Base-by-base conservation (phyloP, 139 green algal genomes). In the Zygnema cylindricum region DNA sequence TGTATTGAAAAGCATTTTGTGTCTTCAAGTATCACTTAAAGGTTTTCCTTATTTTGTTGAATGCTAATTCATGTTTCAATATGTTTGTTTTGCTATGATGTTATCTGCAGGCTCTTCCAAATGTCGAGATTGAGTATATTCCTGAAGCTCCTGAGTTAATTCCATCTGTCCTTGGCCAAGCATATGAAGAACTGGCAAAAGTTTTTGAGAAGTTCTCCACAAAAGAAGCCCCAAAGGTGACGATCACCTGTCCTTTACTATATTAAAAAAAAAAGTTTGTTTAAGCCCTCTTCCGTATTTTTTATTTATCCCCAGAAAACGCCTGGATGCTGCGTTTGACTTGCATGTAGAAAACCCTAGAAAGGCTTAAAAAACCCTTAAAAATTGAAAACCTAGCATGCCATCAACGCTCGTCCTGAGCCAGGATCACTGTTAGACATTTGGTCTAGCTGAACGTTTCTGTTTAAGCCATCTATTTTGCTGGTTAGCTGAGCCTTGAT, bases 131-230 rank as follows among this genome's bases (percentile, higher is more conserved):
- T 11, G 75, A 89, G 73, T 89, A 89, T 38, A 57, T 89, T n/a
- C 39, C 73, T 41, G 84, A 85, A 38, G 36, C 1, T 55, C 76
- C 0, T n/a, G 84, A 81, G 0, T 49, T 89, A 49, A 57, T 35
- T 38, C 42, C 33, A 1, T 55, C 43, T 0, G 11, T 73, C 1
- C 32, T 86, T 22, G 82, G 82, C 41, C 49, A 63, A 69, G 38
- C 33, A 87, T 88, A 38, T 0, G 85, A 89, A n/a, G 85, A 89
- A 11, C 75, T 89, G 30, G 38, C 86, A 73, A 90, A 69, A 89
- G 81, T 89, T 0, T 89, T 89, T 76, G 85, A 89, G 55, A 89
- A 89, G 25, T 89, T 89, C n/a, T 33, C 85, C 1, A 90, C 43
- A 35, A 89, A 49, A 22, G 85, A 89, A 38, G 79, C 71, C 30